These are phyloP conservation scores for Calonectria crousiana DNA, from an alignment of 2,329 filamentous ascomycete species.

Conservation along the genomic window DNA sequence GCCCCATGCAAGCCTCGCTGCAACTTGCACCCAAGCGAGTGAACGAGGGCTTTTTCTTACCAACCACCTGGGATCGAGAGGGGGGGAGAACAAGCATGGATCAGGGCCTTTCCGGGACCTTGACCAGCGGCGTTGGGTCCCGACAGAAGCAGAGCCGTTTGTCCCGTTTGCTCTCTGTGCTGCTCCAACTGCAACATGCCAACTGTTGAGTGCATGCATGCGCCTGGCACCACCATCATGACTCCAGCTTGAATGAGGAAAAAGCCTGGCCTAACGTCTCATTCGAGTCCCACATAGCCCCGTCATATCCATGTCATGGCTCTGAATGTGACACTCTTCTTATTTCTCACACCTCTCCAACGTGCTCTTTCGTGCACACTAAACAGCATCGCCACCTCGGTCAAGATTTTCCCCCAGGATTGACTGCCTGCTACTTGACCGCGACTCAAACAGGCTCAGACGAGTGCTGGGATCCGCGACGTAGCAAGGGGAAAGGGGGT, in stretches of 20 bases:
- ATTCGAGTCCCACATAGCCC: constrained; percentile 22
- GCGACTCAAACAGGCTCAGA: neutral
- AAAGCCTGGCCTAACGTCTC: constrained; percentile 6
- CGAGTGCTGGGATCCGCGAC: neutral
- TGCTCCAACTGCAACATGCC: constrained; percentile 30
- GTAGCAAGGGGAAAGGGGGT: neutral
- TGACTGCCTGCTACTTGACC: neutral
- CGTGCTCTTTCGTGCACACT: neutral
- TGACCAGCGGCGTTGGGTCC: neutral
- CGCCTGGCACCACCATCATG: constrained; percentile 24
- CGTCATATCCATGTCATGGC: neutral
- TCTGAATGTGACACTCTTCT: constrained; percentile 9
- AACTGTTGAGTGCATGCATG: constrained; percentile 46
- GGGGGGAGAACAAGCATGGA: constrained; percentile 2
- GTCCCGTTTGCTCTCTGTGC: neutral
- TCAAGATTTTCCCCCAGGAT: constrained; percentile 1
- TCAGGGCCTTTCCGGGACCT: constrained; percentile 2
- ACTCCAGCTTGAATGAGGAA: constrained; percentile 23
- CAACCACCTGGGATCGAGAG: constrained; percentile 12
- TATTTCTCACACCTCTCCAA: neutral
- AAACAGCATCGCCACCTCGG: neutral
- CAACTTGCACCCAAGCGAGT: constrained; percentile 11
- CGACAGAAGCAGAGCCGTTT: constrained; percentile 7
- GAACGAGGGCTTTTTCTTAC: constrained; percentile 3
- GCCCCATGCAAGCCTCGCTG: neutral